Evolutionary conservation across 805 yeast species (phyloP), one percentile per base, ranked within the genome.

Genomic region (Kregervanrija delftensis): DNA sequence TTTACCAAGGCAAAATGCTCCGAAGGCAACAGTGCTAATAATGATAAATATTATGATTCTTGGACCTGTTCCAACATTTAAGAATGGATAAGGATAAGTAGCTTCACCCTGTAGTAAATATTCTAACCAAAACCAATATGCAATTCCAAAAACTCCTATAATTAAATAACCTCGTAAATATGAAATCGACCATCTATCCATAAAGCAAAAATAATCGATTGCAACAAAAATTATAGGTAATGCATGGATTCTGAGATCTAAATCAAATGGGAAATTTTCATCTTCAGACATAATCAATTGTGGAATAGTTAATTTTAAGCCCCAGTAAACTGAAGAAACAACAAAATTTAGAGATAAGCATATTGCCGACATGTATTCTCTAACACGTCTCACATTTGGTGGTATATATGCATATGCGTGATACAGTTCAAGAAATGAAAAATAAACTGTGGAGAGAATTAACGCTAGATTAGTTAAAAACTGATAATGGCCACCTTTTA

Each of bases 261-360:
- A 65, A 22, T 22, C 28, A 22, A 22, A 22, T 22, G 28, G 8
- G 8, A 22, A 22, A 8, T 22, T 6, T 6, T 22, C 28, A 22
- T 22, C 28, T 22, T 22, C 28, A 2, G 49, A 31, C 41, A 74
- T 62, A 34, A 84, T 79, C 43, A 79, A 56, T 15, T 67, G 64
- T 33, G 73, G 56, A 41, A 73, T 71, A 54, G 79, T 75, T 13
- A 83, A 45, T 49, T 79, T 66, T 50, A 84, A 68, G 0, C 81
- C 78, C 91, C 93, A 85, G 59, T 85, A 85, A 12, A 84, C 76
- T 1, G 65, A 32, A 0, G 86, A 69, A 13, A 85, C 88, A 15
- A 83, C 68, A 10, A 73, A 65, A 57, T 83, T 90, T 13, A 80
- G 54, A 0, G 79, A 75, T 39, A 81, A 61, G 0, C 81, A 78